Evolutionary conservation across 352 stramenopile species (phyloP), one percentile per base, ranked within the genome.

Genomic region (Phytophthora cryptogea): DNA sequence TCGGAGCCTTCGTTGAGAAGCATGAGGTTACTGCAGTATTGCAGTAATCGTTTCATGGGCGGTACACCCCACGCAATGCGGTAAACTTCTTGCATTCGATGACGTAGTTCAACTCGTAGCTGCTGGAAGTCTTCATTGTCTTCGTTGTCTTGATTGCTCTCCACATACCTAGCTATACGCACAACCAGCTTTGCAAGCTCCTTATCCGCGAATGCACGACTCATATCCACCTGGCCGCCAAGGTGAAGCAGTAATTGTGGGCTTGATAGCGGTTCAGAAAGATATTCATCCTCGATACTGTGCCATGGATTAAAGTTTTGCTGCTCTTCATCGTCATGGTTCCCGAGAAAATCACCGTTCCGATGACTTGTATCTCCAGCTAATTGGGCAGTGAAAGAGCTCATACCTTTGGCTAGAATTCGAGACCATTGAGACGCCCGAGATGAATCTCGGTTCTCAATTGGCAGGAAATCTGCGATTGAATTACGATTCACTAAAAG

Each of bases 61-160:
- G 82, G 75, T 0, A 84, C 36, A 0, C 76, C 75, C 82, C 82
- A 94, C 1, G 71, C 55, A 20, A 79, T 33, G 4, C 80, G 80
- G 52, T 94, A 94, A 6, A 85, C 70, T 64, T 92, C 78, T 61
- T 92, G 84, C 41, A 94, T 57, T 16, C 80, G 74, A 51, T 80
- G 70, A 8, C 75, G 76, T 28, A 87, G 27, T 20, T 81, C 63
- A 10, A 42, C 36, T 48, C 69, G 65, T 16, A 70, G 51, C 10
- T 36, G n/a, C 27, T 65, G 51, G 16, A 70, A 61, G 0, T 54
- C 42, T 0, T 63, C 47, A 40, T 44, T 58, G 26, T 63, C 54
- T 8, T 70, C 63, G 31, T 73, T 30, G 13, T 66, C 26, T 0
- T 9, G 14, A 16, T 30, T 44, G 9, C 35, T 67, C 45, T 51